Base-by-base conservation (phyloP, 1,284 basidiomycete species). In the Cutaneotrichosporon sp. region DNA sequence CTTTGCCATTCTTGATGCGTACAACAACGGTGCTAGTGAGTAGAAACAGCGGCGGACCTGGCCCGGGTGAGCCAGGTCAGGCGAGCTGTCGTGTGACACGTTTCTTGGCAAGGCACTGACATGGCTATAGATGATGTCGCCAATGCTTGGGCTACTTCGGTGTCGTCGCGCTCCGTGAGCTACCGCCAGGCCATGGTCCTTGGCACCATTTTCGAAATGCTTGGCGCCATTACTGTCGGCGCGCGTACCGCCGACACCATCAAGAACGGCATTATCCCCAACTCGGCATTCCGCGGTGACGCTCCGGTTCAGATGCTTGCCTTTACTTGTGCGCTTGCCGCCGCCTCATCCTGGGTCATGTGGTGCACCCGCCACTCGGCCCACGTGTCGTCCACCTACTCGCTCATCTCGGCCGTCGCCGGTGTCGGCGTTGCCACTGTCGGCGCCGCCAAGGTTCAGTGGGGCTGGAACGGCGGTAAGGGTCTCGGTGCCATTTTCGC, bases 391-490 rank as follows among this genome's bases (percentile, higher is more conserved):
- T 75, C 71, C 23, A 77, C 75, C 48, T 76, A 76, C 64, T 74
- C 70, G 8, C 70, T 78, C 55, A 70, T 79, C 47, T 76, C 77
- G 2, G 74, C 77, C 8, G 61, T 79, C 14, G 76, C 75, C 15
- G 78, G 78, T 63, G 77, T 78, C 38, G 79, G 79, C 50, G 72
- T 79, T 34, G 79, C 78, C 5, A 68, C 72, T 12, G 77, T 69
- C 37, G 77, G 78, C 7, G 65, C 67, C 8, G 56, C 60, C 33
- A 59, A 69, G 1, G 77, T 78, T 33, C 61, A 75, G 46, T 80
- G 78, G 78, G 77, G 78, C 14, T 80, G 79, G 79, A 75, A 78
- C 61, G 61, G 63, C 15, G 77, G 77, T 20, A 76, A 76, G 61
- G 78, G 78, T 47, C 64, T 78, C 35, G 75, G 72, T 17, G 72